These are phyloP conservation scores for Trypanosoma boissoni DNA, from an alignment of 208 protist genomes.

Conservation along the genomic window DNA sequence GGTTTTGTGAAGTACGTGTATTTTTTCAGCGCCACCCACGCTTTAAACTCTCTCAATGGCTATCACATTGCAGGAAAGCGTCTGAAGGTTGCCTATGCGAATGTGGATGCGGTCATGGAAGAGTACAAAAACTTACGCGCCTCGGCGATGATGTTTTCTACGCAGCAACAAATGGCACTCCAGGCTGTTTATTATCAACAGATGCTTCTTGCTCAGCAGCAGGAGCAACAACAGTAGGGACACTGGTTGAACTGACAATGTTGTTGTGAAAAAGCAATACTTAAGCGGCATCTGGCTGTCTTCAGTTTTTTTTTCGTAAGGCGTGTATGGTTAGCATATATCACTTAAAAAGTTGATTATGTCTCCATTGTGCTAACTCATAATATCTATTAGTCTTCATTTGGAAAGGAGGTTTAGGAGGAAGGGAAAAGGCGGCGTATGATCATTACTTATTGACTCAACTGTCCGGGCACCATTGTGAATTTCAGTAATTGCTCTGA, in stretches of 20 bases:
- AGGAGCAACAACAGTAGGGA: constrained; percentile 14
- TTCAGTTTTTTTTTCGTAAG: not conserved
- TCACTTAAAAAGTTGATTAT: too few relatives aligned
- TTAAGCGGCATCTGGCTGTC: constrained; percentile 13
- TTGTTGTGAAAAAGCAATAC: not conserved
- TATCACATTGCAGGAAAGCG: constrained; percentile 77
- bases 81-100: constrained; percentile 85
- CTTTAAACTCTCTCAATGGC: constrained; percentile 74
- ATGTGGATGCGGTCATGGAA: constrained; percentile 56
- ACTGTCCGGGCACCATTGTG: too few relatives aligned
- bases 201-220: constrained; percentile 37
- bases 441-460: too few relatives aligned
- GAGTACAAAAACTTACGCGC: constrained; percentile 43
- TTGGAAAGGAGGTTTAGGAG: too few relatives aligned
- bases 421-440: too few relatives aligned
- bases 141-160: constrained; percentile 47
- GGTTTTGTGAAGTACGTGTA: constrained; percentile 86
- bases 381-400: too few relatives aligned
- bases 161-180: constrained; percentile 56
- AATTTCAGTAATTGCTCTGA: too few relatives aligned
- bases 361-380: too few relatives aligned
- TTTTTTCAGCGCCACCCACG: constrained; percentile 82
- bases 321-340: too few relatives aligned
- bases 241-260: not conserved
- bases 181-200: constrained; percentile 70